phyloP scores from a whole-genome alignment of 129 eudicot genomes.

The Flaveria brownii region DNA sequence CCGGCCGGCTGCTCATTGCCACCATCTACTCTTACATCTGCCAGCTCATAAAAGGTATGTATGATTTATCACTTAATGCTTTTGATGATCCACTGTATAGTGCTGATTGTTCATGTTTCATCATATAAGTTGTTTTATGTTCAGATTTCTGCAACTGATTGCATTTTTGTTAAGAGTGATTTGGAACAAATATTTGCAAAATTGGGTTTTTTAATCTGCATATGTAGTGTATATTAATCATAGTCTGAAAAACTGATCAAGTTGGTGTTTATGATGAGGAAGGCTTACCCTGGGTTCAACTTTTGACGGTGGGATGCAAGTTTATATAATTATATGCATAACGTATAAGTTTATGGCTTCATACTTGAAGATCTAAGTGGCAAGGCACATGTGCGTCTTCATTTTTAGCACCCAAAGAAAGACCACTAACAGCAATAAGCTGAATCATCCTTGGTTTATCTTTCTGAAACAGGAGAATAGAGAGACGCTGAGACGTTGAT shows the following conservation, averaged over 20 bases:
- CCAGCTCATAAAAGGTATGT: neutral
- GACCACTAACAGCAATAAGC: conserved; percentile 75
- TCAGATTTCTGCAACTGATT: too few species aligned
- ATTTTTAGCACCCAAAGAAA: conserved; percentile 90
- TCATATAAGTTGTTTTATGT: neutral
- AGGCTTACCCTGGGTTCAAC: too few species aligned
- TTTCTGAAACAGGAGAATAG: conserved; percentile 47
- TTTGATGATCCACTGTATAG: neutral
- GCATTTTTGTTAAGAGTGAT: too few species aligned
- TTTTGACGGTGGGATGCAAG: neutral
- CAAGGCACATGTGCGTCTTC: conserved; percentile 83
- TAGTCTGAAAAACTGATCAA: too few species aligned
- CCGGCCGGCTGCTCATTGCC: neutral
- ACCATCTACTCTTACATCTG: too few species aligned
- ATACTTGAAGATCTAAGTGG: conserved; percentile 83
- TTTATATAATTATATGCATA: neutral
- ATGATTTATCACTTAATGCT: neutral
- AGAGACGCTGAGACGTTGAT: conserved; percentile 59
- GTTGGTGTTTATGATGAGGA: too few species aligned
- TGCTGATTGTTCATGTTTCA: conserved; percentile 2
- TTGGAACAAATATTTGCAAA: too few species aligned
- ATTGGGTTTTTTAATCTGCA: too few species aligned
- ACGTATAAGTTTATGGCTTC: conserved; percentile 10
- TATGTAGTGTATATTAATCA: too few species aligned
- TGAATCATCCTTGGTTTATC: conserved; percentile 90